Evolutionary conservation across 305 asterid genomes (phyloP), one percentile per base, ranked within the genome.

Genomic region (Solanum hybrid): DNA sequence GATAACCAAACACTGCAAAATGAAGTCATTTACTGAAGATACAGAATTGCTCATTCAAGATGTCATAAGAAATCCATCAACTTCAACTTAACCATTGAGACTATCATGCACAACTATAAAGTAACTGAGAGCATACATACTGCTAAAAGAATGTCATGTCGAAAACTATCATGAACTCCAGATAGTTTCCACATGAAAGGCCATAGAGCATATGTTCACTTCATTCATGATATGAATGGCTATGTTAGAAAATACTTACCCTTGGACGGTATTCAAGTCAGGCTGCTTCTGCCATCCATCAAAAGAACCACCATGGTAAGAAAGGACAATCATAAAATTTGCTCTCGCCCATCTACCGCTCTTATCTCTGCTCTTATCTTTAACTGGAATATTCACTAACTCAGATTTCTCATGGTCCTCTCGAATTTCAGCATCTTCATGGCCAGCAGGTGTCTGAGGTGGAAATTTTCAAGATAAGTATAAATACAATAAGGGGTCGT

Each of bases 271-370:
- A 88, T 93, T 96, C 90, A 97, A 89, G 91, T 93, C 95, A 89
- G 98, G 99, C 90, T 97, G 99, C 90, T 93, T 97, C 95, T 97
- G 99, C 99, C 99, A 97, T 57, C 99, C 99, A 93, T 96, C 97
- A 93, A 96, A 97, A 89, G 99, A 96, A 90, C 90, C 92, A 86
- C 99, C 99, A 89, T 95, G 97, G 92, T 97, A 97, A 34, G 99
- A 96, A 88, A 96, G 90, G 87, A 94, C 91, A 92, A 96, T 95
- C 94, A 94, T 96, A 91, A 96, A 97, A 75, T 95, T 96, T 89
- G 90, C 93, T 91, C 99, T 95, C 10, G 93, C 99, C 99, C 99
- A 96, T 92, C 96, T 94, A 87, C 98, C 98, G 38, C 93, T 89
- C 93, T 91, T 93, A 79, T 91, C 92, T 91, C 98, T 99, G 73